Evolutionary conservation across 345 rosid genomes (phyloP).

Genomic region (Bretschneidera sinensis): DNA sequence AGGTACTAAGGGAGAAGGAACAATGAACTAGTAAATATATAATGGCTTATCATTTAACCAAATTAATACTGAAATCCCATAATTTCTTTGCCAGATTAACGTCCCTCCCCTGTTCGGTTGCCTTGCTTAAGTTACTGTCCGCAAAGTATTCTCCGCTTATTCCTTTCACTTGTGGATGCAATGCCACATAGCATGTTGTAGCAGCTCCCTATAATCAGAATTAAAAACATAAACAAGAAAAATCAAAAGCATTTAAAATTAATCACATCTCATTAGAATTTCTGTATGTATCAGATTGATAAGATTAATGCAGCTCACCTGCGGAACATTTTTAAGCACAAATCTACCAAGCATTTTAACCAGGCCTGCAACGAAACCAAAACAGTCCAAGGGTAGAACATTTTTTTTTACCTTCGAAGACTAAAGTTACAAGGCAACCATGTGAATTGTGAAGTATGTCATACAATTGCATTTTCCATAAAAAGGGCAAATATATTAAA

Average conservation of each 20-base stretch:
- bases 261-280: too few species aligned
- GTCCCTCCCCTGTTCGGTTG: conserved; percentile 28
- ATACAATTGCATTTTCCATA: too few species aligned
- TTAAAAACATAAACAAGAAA: background rate
- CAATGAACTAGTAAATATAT: too few species aligned
- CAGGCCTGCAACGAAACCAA: conserved; percentile 33
- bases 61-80: conserved; percentile 56
- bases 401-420: background rate
- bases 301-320: conserved; percentile 27
- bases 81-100: conserved; percentile 42
- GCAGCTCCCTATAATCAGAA: conserved; percentile 50
- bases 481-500: too few species aligned
- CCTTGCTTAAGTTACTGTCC: conserved; percentile 35
- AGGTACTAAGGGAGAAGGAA: too few species aligned
- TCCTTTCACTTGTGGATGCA: conserved; percentile 53
- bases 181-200: conserved; percentile 56
- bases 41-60: conserved; percentile 30
- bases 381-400: background rate
- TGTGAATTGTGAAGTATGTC: too few species aligned
- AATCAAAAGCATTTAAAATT: too few species aligned
- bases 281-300: background rate
- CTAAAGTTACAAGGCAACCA: background rate
- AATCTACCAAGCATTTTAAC: conserved; percentile 27
- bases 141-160: conserved; percentile 44
- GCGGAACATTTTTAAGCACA: conserved; percentile 40